Percentiles rank a stretch among this genome's conserved stretches.
These are phyloP conservation scores for Hypocreales sp. DNA, from an alignment of 2,329 filamentous ascomycete species.

Conservation along the genomic window DNA sequence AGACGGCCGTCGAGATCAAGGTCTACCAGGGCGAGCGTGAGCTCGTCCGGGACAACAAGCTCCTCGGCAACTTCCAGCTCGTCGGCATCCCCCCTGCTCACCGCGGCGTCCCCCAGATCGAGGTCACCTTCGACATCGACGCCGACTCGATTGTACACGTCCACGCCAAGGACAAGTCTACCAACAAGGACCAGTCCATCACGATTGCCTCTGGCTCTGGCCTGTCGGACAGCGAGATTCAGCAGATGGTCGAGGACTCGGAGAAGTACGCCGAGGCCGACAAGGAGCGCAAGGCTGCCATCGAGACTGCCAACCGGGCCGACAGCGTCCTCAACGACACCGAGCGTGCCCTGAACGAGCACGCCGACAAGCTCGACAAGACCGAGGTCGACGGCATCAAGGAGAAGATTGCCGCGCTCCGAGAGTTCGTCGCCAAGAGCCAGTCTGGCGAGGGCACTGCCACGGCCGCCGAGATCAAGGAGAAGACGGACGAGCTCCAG, in stretches of 20 bases:
- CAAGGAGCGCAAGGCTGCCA: constrained; percentile 91
- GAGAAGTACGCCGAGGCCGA: constrained; percentile 92
- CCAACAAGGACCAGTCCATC: constrained; percentile 98
- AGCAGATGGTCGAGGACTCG: constrained; percentile 94
- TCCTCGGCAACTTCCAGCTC: constrained; percentile 98
- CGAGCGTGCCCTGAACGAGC: constrained; percentile 95
- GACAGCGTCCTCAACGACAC: constrained; percentile 95
- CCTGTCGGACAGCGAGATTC: constrained; percentile 86
- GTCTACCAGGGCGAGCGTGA: constrained; percentile 99
- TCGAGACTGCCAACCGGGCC: constrained; percentile 93
- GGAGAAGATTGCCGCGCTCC: constrained; percentile 78
- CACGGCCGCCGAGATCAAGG: constrained; percentile 88
- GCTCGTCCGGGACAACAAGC: constrained; percentile 96
- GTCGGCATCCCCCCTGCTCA: constrained; percentile 92
- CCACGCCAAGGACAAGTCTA: constrained; percentile 97
- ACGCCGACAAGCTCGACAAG: constrained; percentile 93
- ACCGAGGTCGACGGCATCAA: constrained; percentile 80
- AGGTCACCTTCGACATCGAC: constrained; percentile 98
- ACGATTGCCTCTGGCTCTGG: constrained; percentile 96
- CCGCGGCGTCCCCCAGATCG: constrained; percentile 89
- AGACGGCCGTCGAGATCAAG: constrained; percentile 98
- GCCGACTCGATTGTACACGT: constrained; percentile 97
- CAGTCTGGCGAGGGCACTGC: constrained; percentile 79
- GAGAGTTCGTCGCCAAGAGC: constrained; percentile 86
- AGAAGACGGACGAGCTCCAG: constrained; percentile 97